A percentile compares a stretch with the other conserved stretches of the same genome.
Conservation (phyloP, 2,329 filamentous ascomycete species). For the Pestalotiopsis sp. region DNA sequence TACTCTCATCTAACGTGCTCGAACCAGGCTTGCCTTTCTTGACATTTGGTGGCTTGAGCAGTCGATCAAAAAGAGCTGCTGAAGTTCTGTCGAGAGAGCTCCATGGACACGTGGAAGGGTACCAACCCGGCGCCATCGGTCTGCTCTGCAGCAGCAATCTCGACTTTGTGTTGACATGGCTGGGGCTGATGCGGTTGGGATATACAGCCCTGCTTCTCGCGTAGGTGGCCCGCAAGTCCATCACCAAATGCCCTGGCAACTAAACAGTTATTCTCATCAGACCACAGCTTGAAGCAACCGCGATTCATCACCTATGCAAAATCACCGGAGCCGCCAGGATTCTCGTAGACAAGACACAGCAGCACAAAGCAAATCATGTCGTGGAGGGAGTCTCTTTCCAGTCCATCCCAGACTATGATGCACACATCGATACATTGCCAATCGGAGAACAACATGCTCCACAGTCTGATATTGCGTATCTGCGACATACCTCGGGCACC, state of each 20-base stretch:
- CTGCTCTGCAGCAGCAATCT: slow-evolving; percentile 59
- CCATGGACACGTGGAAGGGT: background rate
- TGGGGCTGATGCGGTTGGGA: slow-evolving; percentile 60
- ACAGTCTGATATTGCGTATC: slow-evolving; percentile 50
- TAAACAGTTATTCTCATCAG: slow-evolving; percentile 30
- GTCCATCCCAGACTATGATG: slow-evolving; percentile 18
- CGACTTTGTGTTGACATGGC: slow-evolving; percentile 62
- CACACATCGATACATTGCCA: background rate
- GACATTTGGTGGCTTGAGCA: slow-evolving; percentile 31
- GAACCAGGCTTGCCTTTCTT: slow-evolving; percentile 15
- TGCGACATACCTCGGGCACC: slow-evolving; percentile 68
- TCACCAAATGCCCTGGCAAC: background rate
- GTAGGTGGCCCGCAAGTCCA: slow-evolving; percentile 30
- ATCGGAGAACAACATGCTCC: background rate
- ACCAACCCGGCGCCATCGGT: slow-evolving; percentile 38
- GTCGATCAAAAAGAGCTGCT: slow-evolving; percentile 38
- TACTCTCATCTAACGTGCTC: background rate
- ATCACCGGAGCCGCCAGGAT: slow-evolving; percentile 44
- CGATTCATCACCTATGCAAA: slow-evolving; percentile 56
- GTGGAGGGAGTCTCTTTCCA: slow-evolving; percentile 19
- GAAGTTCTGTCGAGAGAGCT: slow-evolving; percentile 17
- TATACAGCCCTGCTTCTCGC: slow-evolving; percentile 60
- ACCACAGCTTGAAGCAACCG: slow-evolving; percentile 46
- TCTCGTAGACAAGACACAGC: slow-evolving; percentile 43
- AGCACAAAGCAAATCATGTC: slow-evolving; percentile 5